Evolutionary conservation across 1,284 basidiomycete species (phyloP).

Genomic region (Schizopora paradoxa): DNA sequence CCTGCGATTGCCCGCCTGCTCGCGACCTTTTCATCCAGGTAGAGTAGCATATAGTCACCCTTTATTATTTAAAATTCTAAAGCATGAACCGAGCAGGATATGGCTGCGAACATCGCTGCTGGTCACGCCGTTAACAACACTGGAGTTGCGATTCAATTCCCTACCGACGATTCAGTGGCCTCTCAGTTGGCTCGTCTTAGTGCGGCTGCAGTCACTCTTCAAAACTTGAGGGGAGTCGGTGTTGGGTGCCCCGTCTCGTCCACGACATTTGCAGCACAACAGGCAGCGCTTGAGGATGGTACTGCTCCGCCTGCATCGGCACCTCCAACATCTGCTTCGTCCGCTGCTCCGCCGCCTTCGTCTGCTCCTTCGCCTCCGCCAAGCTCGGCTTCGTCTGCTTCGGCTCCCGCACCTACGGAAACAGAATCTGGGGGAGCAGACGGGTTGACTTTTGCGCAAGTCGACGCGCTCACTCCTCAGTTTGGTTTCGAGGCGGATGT

Average conservation of each 20-base stretch:
- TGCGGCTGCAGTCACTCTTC: conserved; percentile 27
- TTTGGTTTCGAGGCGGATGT: conserved; percentile 24
- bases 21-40: conserved; percentile 43
- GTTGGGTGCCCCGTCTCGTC: conserved; percentile 29
- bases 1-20: conserved; percentile 58
- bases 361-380: conserved; percentile 11
- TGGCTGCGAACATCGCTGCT: conserved; percentile 28
- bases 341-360: conserved; percentile 10
- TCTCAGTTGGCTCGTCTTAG: conserved; percentile 26
- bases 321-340: conserved; percentile 5
- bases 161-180: conserved; percentile 23
- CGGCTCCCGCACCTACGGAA: conserved; percentile 10
- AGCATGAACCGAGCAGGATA: conserved; percentile 13
- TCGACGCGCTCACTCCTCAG: conserved; percentile 24
- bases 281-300: conserved; percentile 11
- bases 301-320: conserved; percentile 12
- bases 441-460: conserved; percentile 17
- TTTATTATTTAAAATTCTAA: background rate
- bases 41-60: conserved; percentile 35
- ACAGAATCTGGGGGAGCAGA: conserved; percentile 16
- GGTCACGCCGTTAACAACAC: conserved; percentile 28
- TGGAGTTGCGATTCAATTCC: conserved; percentile 25
- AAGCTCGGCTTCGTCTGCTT: background rate
- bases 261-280: conserved; percentile 20
- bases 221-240: conserved; percentile 30